Percentiles rank a stretch among this genome's conserved stretches.
These are phyloP conservation scores for Paxillus involutus DNA, from an alignment of 768 basidiomycete species.

Conservation along the genomic window DNA sequence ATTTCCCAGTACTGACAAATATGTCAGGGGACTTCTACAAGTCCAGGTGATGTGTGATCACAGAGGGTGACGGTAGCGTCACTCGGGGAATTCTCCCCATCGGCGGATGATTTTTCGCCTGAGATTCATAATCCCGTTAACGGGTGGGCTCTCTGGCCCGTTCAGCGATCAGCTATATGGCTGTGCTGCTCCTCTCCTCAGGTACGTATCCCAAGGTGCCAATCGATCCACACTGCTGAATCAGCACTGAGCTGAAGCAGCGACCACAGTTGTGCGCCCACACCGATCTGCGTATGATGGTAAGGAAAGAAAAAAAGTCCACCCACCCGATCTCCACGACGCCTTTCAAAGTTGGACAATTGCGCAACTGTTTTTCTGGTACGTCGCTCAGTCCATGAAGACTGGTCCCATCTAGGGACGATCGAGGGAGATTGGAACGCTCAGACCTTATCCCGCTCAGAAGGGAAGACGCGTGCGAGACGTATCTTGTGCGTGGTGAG, in stretches of 20 bases:
- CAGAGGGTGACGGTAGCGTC: conserved; percentile 5
- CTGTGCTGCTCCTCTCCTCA: conserved; percentile 4
- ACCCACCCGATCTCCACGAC: conserved; percentile 29
- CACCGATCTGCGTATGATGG: not conserved
- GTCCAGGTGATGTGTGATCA: too few relatives aligned
- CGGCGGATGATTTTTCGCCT: too few relatives aligned
- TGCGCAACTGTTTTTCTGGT: conserved; percentile 30
- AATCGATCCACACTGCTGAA: not conserved
- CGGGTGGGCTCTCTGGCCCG: not conserved
- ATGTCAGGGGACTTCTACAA: too few relatives aligned
- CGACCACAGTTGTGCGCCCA: conserved; percentile 7
- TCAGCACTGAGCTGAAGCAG: not conserved
- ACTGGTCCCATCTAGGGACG: conserved; percentile 29
- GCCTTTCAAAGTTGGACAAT: conserved; percentile 25
- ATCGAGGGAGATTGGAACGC: conserved; percentile 26
- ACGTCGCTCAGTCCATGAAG: conserved; percentile 25
- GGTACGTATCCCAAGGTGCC: not conserved
- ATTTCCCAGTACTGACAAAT: too few relatives aligned
- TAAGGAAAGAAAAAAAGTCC: not conserved
- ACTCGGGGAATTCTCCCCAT: not conserved
- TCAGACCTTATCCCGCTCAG: conserved; percentile 37
- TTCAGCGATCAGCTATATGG: not conserved
- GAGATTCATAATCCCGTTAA: not conserved
- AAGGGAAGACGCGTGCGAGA: conserved; percentile 15
- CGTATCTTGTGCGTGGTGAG: conserved; percentile 27